phyloP scores from a whole-genome alignment of 2,329 filamentous ascomycete genomes.

The Aureobasidium pullulans region DNA sequence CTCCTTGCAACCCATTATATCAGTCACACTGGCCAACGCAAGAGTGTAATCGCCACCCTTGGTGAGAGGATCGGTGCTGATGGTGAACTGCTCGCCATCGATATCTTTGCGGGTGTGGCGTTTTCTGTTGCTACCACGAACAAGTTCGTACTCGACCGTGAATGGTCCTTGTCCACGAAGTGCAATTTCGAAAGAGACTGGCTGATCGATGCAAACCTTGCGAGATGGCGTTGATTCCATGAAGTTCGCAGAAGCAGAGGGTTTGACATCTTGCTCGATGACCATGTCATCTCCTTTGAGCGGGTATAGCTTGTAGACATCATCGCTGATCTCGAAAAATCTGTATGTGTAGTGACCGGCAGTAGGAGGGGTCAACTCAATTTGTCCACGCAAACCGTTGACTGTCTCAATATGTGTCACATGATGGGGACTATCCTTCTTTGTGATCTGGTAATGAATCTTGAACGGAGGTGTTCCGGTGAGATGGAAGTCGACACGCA shows the following conservation, averaged over 20 bases:
- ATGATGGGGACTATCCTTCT: constrained; percentile 46
- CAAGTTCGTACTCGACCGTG: constrained; percentile 82
- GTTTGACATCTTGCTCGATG: constrained; percentile 86
- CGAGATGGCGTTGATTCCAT: constrained; percentile 51
- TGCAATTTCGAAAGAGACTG: constrained; percentile 64
- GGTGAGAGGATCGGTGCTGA: constrained; percentile 65
- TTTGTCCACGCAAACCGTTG: constrained; percentile 68
- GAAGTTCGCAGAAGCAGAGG: constrained; percentile 71
- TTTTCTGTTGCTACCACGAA: constrained; percentile 79
- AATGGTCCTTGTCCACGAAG: constrained; percentile 82
- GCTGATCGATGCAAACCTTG: constrained; percentile 75
- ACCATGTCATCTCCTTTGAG: constrained; percentile 55
- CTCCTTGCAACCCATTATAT: constrained; percentile 78
- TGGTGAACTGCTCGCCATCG: constrained; percentile 54
- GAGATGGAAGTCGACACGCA: constrained; percentile 81
- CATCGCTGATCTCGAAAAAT: constrained; percentile 74
- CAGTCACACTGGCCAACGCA: constrained; percentile 76
- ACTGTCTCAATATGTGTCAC: constrained; percentile 46
- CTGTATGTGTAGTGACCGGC: constrained; percentile 83
- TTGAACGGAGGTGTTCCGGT: constrained; percentile 87
- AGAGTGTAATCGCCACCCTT: constrained; percentile 88
- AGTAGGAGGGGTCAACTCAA: constrained; percentile 72
- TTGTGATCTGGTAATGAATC: constrained; percentile 68
- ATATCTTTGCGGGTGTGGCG: constrained; percentile 61
- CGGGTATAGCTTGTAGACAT: constrained; percentile 63